Percentiles rank a stretch among this genome's conserved stretches.
Conservation (phyloP, 2,329 filamentous ascomycete species). For the Ophiosphaerella korrae region DNA sequence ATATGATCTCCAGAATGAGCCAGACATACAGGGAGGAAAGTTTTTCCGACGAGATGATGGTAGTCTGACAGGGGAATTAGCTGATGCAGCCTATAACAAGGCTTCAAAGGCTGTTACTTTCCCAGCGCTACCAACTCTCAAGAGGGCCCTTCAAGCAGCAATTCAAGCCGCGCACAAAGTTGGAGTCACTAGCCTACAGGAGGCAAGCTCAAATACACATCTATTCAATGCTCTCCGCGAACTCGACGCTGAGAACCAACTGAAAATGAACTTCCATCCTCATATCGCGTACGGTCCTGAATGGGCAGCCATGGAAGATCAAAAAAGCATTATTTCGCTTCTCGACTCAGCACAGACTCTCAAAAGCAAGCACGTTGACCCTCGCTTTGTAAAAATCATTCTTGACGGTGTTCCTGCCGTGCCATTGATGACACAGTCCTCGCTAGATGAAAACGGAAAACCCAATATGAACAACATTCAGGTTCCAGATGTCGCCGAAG, state of each 20-base stretch:
- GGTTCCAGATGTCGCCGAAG: constrained; percentile 24
- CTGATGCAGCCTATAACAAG: constrained; percentile 30
- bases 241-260: constrained; percentile 26
- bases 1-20: constrained; percentile 25
- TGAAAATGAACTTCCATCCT: constrained; percentile 29
- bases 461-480: constrained; percentile 28
- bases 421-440: constrained; percentile 36
- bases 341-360: constrained; percentile 29
- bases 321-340: constrained; percentile 20
- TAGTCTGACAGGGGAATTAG: constrained; percentile 37
- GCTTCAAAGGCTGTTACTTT: constrained; percentile 23
- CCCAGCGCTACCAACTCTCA: constrained; percentile 24
- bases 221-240: constrained; percentile 32
- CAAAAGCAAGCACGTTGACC: constrained; percentile 34
- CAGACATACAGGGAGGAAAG: constrained; percentile 24
- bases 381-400: constrained; percentile 44
- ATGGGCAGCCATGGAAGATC: constrained; percentile 9
- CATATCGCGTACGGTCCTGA: constrained; percentile 18
- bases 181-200: constrained; percentile 42
- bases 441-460: constrained; percentile 29
- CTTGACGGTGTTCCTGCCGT: constrained; percentile 43
- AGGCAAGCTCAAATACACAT: constrained; percentile 36
- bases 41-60: constrained; percentile 32
- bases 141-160: constrained; percentile 28
- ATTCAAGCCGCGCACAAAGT: constrained; percentile 28